Evolutionary conservation across 257 asterid species (phyloP), one percentile per base, ranked within the genome.

Genomic region (Dorcoceras hygrometricum): DNA sequence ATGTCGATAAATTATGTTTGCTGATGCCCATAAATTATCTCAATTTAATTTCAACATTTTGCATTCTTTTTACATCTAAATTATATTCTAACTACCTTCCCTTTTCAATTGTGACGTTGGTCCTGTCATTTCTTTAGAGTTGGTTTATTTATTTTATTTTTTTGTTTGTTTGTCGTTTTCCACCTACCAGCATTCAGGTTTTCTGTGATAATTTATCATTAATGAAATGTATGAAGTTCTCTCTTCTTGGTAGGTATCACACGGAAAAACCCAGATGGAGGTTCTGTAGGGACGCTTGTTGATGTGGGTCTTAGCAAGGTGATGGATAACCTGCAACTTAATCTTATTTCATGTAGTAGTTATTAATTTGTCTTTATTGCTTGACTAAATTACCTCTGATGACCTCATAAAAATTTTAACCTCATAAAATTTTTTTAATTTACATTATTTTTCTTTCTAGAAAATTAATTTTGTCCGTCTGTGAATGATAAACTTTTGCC

Each of bases 291-390:
- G 29, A 84, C 93, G 9, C 90, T 80, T 73, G 96, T 94, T 66
- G 97, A 94, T 50, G 95, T 94, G 68, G 99, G 96, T 74, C 96
- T 94, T 27, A 88, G 78, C 73, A 94, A 84, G 97, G 99, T 90
- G 82, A 56, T 3, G 11, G 68, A 57, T 32, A 32, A 12, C 58
- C 50, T 50, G 16, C 62, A 7, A 27, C 59, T 34, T 64, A 27
- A 57, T 70, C 57, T 63, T 23, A 60, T 70, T 75, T 60, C 67
- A 22, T 34, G 56, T 66, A 48, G 65, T 46, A 23, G 32, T 22
- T 12, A 7, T 55, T n/a, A 6, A 24, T 28, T 61, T 57, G 56
- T 63, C 20, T n/a, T 65, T 60, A 1, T 43, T 46, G 8, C 20
- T 46, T 16, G 22, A 46, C 20, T 11, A 11, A 46, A 14, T 46